A percentile compares a stretch with the other conserved stretches of the same genome.
Evolutionary conservation across 2,329 filamentous ascomycete genomes (phyloP).

Genomic region (Phaeomoniella chlamydospora): DNA sequence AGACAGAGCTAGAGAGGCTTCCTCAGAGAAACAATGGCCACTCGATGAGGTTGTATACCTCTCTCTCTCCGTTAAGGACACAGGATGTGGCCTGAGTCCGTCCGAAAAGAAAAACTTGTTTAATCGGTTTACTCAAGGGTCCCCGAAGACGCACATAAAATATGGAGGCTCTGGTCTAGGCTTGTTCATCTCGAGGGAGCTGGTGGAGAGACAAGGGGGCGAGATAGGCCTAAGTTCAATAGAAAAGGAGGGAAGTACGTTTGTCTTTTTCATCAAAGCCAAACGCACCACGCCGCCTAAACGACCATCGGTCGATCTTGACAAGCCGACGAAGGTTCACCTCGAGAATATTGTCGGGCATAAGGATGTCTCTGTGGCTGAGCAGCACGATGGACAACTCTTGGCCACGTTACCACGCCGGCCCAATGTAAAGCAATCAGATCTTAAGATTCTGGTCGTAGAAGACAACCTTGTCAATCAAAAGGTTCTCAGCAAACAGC

Average conservation of each 20-base stretch:
- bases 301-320: neutral
- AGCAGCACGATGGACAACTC: neutral
- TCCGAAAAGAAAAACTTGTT: slow-evolving; percentile 63
- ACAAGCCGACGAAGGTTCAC: neutral
- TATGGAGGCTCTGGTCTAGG: slow-evolving; percentile 69
- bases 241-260: slow-evolving; percentile 38
- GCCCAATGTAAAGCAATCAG: neutral
- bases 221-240: slow-evolving; percentile 55
- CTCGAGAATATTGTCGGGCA: neutral
- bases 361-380: neutral
- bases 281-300: slow-evolving; percentile 1
- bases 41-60: slow-evolving; percentile 46
- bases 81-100: slow-evolving; percentile 56
- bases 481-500: slow-evolving; percentile 17
- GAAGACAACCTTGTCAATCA: slow-evolving; percentile 27
- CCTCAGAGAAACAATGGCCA: slow-evolving; percentile 35
- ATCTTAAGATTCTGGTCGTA: slow-evolving; percentile 18
- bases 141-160: slow-evolving; percentile 58
- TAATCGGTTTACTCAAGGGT: slow-evolving; percentile 65
- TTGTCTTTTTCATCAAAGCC: slow-evolving; percentile 42
- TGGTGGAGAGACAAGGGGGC: slow-evolving; percentile 66
- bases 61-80: slow-evolving; percentile 60
- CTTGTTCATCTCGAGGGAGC: slow-evolving; percentile 60
- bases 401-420: neutral
- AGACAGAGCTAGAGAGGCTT: slow-evolving; percentile 15